Evolutionary conservation across 768 basidiomycete species (phyloP), one percentile per base, ranked within the genome.

Genomic region (Galerina sulciceps): DNA sequence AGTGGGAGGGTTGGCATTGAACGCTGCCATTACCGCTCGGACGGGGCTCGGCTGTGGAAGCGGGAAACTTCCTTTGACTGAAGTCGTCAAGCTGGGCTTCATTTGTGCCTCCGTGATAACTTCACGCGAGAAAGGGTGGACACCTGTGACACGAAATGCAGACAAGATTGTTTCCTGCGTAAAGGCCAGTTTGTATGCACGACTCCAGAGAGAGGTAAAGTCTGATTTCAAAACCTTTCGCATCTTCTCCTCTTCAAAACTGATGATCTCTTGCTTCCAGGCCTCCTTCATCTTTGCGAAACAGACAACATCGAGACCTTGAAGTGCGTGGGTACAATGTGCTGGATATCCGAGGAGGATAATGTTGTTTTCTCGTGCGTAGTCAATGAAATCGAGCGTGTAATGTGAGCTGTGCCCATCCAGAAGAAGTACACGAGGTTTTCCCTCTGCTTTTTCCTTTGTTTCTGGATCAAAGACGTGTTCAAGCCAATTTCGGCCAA

Each of bases 281-380:
- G 14, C 38, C 13, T 35, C 37, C 63, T 79, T 80, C 69, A 79
- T 68, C 54, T 54, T 61, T 20, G 69, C 71, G 63, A 80, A 80
- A 55, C 73, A 75, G 4, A 75, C 74, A 13, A 79, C 75, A 61
- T 80, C 74, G 23, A 80, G 73, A 10, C 76, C 75, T 55, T 80
- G 78, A 1, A 77, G 61, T 0, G 67, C 68, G 61, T 79, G 74
- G 0, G 73, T 78, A 53, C 73, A 75, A 50, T 78, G 76, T 6
- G 71, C 66, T 59, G 73, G 79, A 57, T 78, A 78, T 1, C 66
- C 72, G 6, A 79, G 59, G 18, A 80, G 51, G 10, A 60, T 47
- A 44, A 81, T 79, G 51, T 78, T 76, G 61, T 75, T 62, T 31
- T 63, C 63, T 1, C 35, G 2, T 0, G 71, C 68, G 62, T 67